A percentile compares a stretch with the other conserved stretches of the same genome.
These are phyloP conservation scores for Mycena amicta DNA, from an alignment of 768 basidiomycete species.

Conservation along the genomic window DNA sequence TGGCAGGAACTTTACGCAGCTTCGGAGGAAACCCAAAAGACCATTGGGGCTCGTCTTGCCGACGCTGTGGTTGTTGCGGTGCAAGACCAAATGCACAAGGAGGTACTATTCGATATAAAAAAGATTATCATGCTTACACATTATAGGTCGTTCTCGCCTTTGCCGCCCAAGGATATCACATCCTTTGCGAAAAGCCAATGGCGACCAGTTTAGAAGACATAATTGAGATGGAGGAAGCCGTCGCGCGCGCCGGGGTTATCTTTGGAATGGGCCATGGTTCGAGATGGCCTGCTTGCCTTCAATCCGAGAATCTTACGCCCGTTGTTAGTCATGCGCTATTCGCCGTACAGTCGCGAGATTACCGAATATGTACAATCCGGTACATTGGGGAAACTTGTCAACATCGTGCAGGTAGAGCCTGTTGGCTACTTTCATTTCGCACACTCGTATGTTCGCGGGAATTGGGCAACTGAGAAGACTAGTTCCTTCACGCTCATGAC, in stretches of 20 bases:
- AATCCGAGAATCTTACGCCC: neutral
- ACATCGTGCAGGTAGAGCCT: constrained; percentile 83
- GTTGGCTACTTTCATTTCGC: constrained; percentile 55
- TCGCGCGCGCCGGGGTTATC: constrained; percentile 69
- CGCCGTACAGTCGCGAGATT: constrained; percentile 76
- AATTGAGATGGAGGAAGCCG: constrained; percentile 69
- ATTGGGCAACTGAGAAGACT: constrained; percentile 69
- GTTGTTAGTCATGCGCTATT: constrained; percentile 77
- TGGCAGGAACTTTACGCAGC: constrained; percentile 74
- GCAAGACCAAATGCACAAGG: constrained; percentile 78
- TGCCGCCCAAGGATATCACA: constrained; percentile 81
- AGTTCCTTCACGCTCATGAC: constrained; percentile 87
- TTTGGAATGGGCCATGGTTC: constrained; percentile 89
- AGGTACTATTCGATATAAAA: too few relatives aligned
- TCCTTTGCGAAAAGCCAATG: constrained; percentile 94
- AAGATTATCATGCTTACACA: too few relatives aligned
- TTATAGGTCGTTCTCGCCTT: constrained; percentile 75
- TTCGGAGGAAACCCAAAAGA: constrained; percentile 64
- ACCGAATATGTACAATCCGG: constrained; percentile 72
- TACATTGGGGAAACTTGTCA: constrained; percentile 74
- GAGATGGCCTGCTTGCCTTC: constrained; percentile 18
- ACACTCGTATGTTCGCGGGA: constrained; percentile 68
- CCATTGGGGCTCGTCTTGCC: constrained; percentile 70
- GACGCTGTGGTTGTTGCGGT: constrained; percentile 84
- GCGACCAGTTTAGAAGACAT: constrained; percentile 76